Conservation (phyloP, 768 basidiomycete species). For the Gloeophyllum trabeum region DNA sequence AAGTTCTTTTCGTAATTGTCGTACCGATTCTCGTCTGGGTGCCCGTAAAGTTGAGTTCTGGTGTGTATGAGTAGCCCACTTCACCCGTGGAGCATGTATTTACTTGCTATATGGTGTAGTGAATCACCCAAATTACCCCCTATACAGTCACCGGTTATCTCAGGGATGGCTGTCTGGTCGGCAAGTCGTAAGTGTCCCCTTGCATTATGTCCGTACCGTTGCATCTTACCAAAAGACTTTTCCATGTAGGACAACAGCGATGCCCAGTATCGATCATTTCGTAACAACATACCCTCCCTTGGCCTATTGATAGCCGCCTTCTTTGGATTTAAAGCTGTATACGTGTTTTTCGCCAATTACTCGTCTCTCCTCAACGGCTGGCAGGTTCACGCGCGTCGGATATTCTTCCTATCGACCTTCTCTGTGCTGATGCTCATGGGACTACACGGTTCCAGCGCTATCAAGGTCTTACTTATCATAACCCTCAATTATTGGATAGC, state of each 20-base stretch:
- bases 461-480: slow-evolving; percentile 74
- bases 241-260: slow-evolving; percentile 79
- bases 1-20: slow-evolving; percentile 40
- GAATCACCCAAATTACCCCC: slow-evolving; percentile 61
- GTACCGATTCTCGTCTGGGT: slow-evolving; percentile 71
- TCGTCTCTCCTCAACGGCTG: slow-evolving; percentile 37
- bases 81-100: no score
- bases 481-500: slow-evolving; percentile 57
- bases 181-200: slow-evolving; percentile 45
- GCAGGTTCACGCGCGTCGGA: slow-evolving; percentile 40
- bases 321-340: slow-evolving; percentile 42
- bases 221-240: neutral
- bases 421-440: slow-evolving; percentile 54
- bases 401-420: slow-evolving; percentile 51
- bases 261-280: slow-evolving; percentile 80
- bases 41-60: slow-evolving; percentile 57
- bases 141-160: slow-evolving; percentile 47
- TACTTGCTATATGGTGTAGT: slow-evolving; percentile 38
- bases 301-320: slow-evolving; percentile 37
- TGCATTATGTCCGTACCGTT: no score
- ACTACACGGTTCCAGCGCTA: slow-evolving; percentile 69
- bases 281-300: slow-evolving; percentile 66
- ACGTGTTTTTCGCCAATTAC: slow-evolving; percentile 42
- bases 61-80: slow-evolving; percentile 35
- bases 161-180: slow-evolving; percentile 79